Percentiles rank a stretch among this genome's conserved stretches.
phyloP scores from a whole-genome alignment of 306 rosid genomes.

The Medicago truncatula region MtrunA17r5.0-ANR NC_053045.1:32545001-32545500 shows the following conservation, averaged over 20 bases:
- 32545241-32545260: neutral
- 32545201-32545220: neutral
- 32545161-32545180: constrained; percentile 66
- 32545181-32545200: constrained; percentile 51
- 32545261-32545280: constrained; percentile 39
- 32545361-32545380: constrained; percentile 71
- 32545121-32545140: constrained; percentile 49
- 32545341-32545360: constrained; percentile 84
- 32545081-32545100: constrained; percentile 65
- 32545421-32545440: too few species aligned
- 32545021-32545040: constrained; percentile 55
- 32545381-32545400: neutral
- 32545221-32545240: neutral
- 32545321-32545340: constrained; percentile 68
- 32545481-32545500: too few species aligned
- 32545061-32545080: constrained; percentile 54
- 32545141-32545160: constrained; percentile 69
- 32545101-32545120: constrained; percentile 66
- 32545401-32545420: neutral
- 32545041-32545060: constrained; percentile 69
- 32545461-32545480: too few species aligned
- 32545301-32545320: constrained; percentile 76
- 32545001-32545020: constrained; percentile 57
- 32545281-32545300: constrained; percentile 84
- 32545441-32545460: too few species aligned